Evolutionary conservation across 495 filamentous ascomycete species (phyloP), one percentile per base, ranked within the genome.

Genomic region (Aspergillus cristatus): DNA sequence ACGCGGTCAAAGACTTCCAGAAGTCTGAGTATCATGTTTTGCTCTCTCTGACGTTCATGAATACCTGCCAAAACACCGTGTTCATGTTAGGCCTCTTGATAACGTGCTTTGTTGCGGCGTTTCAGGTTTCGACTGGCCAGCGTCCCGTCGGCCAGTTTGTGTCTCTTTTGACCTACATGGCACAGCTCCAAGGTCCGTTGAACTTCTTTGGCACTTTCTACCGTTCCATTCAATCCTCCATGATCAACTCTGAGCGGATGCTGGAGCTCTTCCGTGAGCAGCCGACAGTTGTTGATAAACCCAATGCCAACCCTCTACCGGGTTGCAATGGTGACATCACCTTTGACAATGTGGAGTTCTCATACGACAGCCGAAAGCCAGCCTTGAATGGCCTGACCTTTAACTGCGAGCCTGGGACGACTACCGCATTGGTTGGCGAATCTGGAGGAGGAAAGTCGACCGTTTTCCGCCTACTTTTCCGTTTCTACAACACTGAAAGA

Each of bases 181-280:
- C 77, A 18, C 91, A 98, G 57, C 69, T 98, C 20, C 88, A 95
- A 60, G 81, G 79, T 1, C 91, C 91, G 7, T 71, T 98, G 48
- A 95, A 95, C 59, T 98, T 93, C 71, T 96, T 98, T 60, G 91
- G 93, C 35, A 91, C 91, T 0, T 97, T 98, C 60, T 98, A 97
- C 56, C 76, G 91, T 26, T 90, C 86, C 41, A 91, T 96, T 14
- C 91, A 97, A 61, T 87, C 86, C 25, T 85, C 88, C 35, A 81
- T 98, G 82, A 96, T 98, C 52, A 96, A 94, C 44, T 86, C 87
- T 6, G 91, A 98, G 66, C 78, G 91, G 2, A 78, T 97, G 63
- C 68, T 98, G 35, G 93, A 98, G 55, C 65, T 97, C 25, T 98
- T 98, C 71, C 91, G 93, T 52, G 85, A 90, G 53, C 78, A 86